A percentile compares a stretch with the other conserved stretches of the same genome.
phyloP scores from a whole-genome alignment of 257 asterid species.

The Nicotiana otophora region DNA sequence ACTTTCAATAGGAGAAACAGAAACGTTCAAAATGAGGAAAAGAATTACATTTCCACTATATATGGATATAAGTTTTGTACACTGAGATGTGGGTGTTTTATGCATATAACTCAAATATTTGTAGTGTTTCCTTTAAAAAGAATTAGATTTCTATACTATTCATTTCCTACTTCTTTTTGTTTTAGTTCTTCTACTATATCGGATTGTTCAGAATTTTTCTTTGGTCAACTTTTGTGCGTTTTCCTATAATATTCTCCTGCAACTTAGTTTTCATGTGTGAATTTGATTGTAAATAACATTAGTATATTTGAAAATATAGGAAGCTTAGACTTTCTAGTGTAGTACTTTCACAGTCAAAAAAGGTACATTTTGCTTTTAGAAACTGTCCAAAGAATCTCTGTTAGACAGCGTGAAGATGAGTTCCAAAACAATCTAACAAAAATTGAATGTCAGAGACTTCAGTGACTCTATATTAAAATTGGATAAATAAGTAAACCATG shows the following conservation, averaged over 20 bases:
- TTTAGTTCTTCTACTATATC: background rate
- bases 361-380: background rate
- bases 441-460: background rate
- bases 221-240: background rate
- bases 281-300: background rate
- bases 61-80: no score
- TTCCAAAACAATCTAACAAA: background rate
- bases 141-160: background rate
- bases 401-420: constrained; percentile 2
- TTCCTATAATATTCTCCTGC: background rate
- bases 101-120: no score
- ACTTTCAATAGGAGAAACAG: background rate
- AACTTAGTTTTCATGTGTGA: background rate
- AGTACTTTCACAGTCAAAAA: constrained; percentile 4
- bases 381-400: background rate
- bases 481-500: background rate
- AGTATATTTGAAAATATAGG: no score
- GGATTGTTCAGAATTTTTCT: background rate
- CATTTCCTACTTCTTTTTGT: background rate
- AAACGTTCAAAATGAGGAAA: no score
- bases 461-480: background rate
- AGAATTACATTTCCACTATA: no score
- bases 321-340: background rate
- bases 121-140: no score
- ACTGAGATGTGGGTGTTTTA: no score